Evolutionary conservation across 2,329 filamentous ascomycete species (phyloP), one percentile per base, ranked within the genome.

Genomic region (Cladosporium colombiae): DNA sequence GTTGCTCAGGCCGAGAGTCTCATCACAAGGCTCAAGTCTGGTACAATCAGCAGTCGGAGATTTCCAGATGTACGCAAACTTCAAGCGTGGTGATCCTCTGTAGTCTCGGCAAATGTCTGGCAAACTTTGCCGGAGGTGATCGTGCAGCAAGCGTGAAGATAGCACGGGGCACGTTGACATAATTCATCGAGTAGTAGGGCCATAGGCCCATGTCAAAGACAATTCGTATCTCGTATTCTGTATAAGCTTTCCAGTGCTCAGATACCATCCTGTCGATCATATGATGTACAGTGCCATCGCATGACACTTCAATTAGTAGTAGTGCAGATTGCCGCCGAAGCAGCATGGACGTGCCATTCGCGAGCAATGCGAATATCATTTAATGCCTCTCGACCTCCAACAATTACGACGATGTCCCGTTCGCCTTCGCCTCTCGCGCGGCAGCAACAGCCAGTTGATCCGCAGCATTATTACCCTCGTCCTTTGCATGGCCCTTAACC

Each of bases 401-500:
- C n/a, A 33, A 21, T 29, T 18, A 46, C 31, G 27, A 63, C 11
- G 21, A 56, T 2, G 61, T 6, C 6, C 50, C 61, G 25, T 29
- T 55, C 7, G 61, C 74, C 66, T 70, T 74, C 37, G 76, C 78
- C 52, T 73, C 75, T 69, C 79, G 80, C 21, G 90, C 89, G 0
- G 88, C 90, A 65, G 82, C 81, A 37, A 92, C 89, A 1, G 93
- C 93, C 68, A 97, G 81, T 67, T 78, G 78, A 81, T 98, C 94
- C 1, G 95, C 95, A 14, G 88, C 90, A 53, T 87, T 83, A 73
- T 98, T 98, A 1, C 94, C 93, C 3, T 81, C 77, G 70, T 92
- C 83, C 53, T 83, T 83, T 29, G 84, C 84, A 76, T 99, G 95
- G 0, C 93, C 95, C 79, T 96, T 97, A 56, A 97, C 88, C 93